Percentiles rank a stretch among this genome's conserved stretches.
phyloP scores from a whole-genome alignment of 495 filamentous ascomycete genomes.

The Eremomyces bilateralis region DNA sequence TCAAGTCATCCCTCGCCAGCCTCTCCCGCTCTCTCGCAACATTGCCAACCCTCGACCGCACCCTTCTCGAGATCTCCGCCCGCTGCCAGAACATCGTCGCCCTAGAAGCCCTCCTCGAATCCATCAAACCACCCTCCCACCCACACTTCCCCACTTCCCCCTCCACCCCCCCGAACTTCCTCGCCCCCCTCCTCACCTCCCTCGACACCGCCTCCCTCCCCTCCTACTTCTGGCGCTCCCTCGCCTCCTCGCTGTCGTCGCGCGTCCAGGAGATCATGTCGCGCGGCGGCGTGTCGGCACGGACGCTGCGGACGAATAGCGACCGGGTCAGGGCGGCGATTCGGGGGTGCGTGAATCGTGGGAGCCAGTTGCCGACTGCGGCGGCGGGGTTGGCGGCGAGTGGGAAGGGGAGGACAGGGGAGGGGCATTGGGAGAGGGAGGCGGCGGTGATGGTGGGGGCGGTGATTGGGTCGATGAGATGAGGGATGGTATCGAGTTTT shows the following conservation, averaged over 20 bases:
- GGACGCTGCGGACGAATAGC: conserved; percentile 55
- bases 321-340: conserved; percentile 58
- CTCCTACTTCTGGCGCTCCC: conserved; percentile 76
- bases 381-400: conserved; percentile 20
- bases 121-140: conserved; percentile 40
- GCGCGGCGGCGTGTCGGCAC: conserved; percentile 61
- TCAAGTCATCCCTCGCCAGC: conserved; percentile 50
- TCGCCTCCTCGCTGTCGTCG: conserved; percentile 54
- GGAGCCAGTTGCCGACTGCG: conserved; percentile 36
- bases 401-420: conserved; percentile 19
- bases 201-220: conserved; percentile 74
- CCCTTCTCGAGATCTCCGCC: conserved; percentile 58
- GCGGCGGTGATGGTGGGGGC: conserved; percentile 86
- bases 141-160: conserved; percentile 27
- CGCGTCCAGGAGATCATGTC: conserved; percentile 66
- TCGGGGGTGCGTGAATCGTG: conserved; percentile 60
- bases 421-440: conserved; percentile 65
- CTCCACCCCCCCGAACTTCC: conserved; percentile 28
- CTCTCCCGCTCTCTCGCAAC: conserved; percentile 53
- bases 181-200: conserved; percentile 49
- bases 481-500: conserved; percentile 18
- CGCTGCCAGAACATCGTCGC: conserved; percentile 81
- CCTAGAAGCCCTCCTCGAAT: conserved; percentile 54
- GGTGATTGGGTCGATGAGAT: conserved; percentile 31
- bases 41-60: conserved; percentile 61